phyloP scores from a whole-genome alignment of 106 monocot genomes.

The Posidonia australis region DNA sequence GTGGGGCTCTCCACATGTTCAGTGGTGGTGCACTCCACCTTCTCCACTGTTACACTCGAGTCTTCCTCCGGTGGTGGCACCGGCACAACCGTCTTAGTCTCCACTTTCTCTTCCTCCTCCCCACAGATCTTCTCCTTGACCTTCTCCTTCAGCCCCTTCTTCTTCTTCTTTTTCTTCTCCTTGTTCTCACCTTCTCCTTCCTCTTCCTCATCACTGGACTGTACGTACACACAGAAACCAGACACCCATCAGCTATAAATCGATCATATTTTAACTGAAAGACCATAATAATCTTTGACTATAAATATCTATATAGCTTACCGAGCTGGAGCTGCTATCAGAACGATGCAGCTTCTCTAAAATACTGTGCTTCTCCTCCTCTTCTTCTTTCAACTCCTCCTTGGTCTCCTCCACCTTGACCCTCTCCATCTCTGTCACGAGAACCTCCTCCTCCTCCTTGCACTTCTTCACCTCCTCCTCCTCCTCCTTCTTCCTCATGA shows the following conservation, averaged over 20 bases:
- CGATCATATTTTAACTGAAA: too few species aligned
- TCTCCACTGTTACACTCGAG: conserved; percentile 18
- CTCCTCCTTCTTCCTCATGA: conserved; percentile 30
- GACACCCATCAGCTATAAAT: too few species aligned
- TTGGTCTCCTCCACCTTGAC: conserved; percentile 22
- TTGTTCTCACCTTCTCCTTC: conserved; percentile 26
- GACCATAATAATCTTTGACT: too few species aligned
- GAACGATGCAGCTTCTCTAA: conserved; percentile 38
- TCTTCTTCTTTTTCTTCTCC: conserved; percentile 53
- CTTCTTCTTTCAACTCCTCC: conserved; percentile 11
- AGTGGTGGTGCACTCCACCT: conserved; percentile 5
- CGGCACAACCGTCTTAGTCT: background rate
- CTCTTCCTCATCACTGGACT: conserved; percentile 64
- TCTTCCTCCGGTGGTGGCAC: conserved; percentile 3
- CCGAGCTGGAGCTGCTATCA: conserved; percentile 54
- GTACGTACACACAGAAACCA: background rate
- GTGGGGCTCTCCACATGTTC: background rate
- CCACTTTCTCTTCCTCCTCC: background rate
- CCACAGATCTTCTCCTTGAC: conserved; percentile 10
- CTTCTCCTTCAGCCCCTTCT: conserved; percentile 39
- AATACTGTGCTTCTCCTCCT: conserved; percentile 18
- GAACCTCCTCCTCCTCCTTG: conserved; percentile 16
- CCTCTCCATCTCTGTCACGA: conserved; percentile 30
- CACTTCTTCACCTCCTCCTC: conserved; percentile 8
- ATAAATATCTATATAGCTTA: too few species aligned